A percentile compares a stretch with the other conserved stretches of the same genome.
phyloP scores from a whole-genome alignment of 2,329 filamentous ascomycete genomes.

The Dichotomopilus funicola region DNA sequence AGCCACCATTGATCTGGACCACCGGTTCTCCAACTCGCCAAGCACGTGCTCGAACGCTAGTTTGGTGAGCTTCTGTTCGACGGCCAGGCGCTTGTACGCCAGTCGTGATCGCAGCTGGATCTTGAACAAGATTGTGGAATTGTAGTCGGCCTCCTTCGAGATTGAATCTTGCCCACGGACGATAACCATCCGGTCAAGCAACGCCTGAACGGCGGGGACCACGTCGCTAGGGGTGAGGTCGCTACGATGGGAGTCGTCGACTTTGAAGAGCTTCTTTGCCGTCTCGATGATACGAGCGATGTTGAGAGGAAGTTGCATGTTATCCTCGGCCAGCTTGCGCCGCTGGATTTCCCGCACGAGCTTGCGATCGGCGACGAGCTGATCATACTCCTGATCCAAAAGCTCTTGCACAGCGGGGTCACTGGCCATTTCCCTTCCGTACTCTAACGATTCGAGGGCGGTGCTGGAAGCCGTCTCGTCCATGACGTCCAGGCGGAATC shows the following conservation, averaged over 20 bases:
- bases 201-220: constrained; percentile 67
- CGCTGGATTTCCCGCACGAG: constrained; percentile 63
- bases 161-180: constrained; percentile 80
- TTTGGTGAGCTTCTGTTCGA: constrained; percentile 78
- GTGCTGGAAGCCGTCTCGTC: constrained; percentile 49
- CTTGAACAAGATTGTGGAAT: constrained; percentile 88
- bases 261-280: constrained; percentile 82
- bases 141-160: constrained; percentile 78
- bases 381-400: constrained; percentile 83
- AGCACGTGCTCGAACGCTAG: constrained; percentile 88
- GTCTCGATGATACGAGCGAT: constrained; percentile 85
- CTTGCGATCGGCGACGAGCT: constrained; percentile 65
- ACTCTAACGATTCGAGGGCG: constrained; percentile 70
- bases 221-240: constrained; percentile 85
- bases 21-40: constrained; percentile 83
- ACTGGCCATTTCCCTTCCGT: constrained; percentile 77
- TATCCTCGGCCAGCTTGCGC: constrained; percentile 68
- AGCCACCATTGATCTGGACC: constrained; percentile 76
- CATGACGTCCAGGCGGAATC: constrained; percentile 85
- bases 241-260: constrained; percentile 78
- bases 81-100: constrained; percentile 87
- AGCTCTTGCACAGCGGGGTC: constrained; percentile 82
- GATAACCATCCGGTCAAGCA: constrained; percentile 73
- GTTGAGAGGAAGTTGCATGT: constrained; percentile 89
- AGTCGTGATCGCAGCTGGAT: constrained; percentile 81